Evolutionary conservation across 2,329 filamentous ascomycete genomes (phyloP), one percentile per base, ranked within the genome.

Genomic region (Stagonosporopsis vannaccii): DNA sequence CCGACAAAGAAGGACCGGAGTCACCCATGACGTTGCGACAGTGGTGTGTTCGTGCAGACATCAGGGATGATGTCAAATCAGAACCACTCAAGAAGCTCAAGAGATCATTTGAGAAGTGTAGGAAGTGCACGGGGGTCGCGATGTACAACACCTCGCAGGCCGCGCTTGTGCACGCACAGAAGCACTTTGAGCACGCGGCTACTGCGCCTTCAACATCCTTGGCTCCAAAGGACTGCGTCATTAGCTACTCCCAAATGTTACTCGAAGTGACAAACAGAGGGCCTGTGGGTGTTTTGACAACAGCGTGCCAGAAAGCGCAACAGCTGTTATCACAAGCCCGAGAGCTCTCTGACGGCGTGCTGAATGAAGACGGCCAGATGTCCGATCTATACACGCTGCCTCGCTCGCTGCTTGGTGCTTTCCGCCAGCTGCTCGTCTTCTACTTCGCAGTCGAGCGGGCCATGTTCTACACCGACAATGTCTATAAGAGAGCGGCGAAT

Each of bases 371-470:
- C 5, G 67, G 68, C 1, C 43, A 44, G 1, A 63, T 72, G 41
- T 73, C 70, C 1, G 57, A 62, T 2, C 33, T 66, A 4, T 74
- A 74, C 48, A 61, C 41, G 2, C 59, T 73, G 20, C 68, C 72
- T 1, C 51, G 58, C 0, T 46, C 62, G 28, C 56, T 75, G 5
- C 33, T 68, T 3, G 58, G 65, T 25, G 61, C 66, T 13, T 61
- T 74, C 7, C 66, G 61, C 19, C 45, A 49, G 13, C 47, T 72
- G 2, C 32, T 71, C 1, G 49, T 69, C 1, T 71, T 69, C 37
- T 71, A 66, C 32, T 54, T 74, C 13, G 66, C 67, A 1, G 58
- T 64, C 7, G 71, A 72, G 51, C 60, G 71, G 40, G 59, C 67
- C n/a, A 26, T 74, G 8, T 41, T 67, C 39, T 56, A 58, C 12